Conservation (phyloP, 495 filamentous ascomycete species). For the Cercophora samala region DNA sequence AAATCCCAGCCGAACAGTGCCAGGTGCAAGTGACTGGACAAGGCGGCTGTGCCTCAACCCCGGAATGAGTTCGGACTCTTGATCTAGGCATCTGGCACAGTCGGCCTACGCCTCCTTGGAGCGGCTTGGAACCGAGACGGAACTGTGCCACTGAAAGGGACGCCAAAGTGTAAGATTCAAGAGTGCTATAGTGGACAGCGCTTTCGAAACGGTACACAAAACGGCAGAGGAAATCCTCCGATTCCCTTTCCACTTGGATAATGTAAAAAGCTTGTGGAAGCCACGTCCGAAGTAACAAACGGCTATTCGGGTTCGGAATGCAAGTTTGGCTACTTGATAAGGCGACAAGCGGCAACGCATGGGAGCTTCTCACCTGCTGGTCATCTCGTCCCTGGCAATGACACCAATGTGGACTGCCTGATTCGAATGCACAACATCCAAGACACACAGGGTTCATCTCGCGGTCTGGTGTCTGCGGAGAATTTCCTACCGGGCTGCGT, state of each 20-base stretch:
- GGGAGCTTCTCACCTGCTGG: background rate
- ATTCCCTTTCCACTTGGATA: background rate
- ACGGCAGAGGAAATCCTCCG: background rate
- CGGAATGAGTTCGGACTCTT: slow-evolving; percentile 2
- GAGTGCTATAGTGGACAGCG: background rate
- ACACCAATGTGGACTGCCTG: background rate
- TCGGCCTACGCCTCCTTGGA: background rate
- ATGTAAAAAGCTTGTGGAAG: background rate
- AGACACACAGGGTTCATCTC: background rate
- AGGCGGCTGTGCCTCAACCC: background rate
- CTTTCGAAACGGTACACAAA: background rate
- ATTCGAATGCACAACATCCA: background rate
- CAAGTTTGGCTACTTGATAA: background rate
- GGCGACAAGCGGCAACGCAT: background rate
- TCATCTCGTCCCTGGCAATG: background rate
- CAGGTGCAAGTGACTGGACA: background rate
- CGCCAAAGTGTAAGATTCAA: background rate
- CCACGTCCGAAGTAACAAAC: background rate
- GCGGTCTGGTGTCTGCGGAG: background rate
- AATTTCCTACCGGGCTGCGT: background rate
- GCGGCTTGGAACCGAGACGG: slow-evolving; percentile 5
- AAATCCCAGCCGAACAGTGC: background rate
- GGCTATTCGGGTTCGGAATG: background rate
- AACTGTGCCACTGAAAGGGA: background rate
- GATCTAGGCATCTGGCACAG: background rate